Evolutionary conservation across 2,329 filamentous ascomycete species (phyloP), one percentile per base, ranked within the genome.

Genomic region (Passalora sequoiae): DNA sequence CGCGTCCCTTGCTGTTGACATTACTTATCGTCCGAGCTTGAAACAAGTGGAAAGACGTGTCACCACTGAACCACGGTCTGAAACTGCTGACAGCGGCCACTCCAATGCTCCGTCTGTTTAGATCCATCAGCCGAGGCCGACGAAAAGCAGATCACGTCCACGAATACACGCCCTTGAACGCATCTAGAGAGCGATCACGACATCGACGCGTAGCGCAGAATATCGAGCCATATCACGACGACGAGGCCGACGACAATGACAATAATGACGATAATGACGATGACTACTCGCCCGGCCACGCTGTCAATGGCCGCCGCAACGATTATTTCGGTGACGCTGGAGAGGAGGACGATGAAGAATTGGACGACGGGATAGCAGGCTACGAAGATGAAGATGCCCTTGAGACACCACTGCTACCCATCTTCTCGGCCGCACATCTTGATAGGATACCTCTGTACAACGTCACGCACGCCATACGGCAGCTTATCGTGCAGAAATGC

Each of bases 371-470:
- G 25, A 63, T 65, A 31, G 63, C 69, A 19, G 64, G 64, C 2
- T 65, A 67, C 13, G 67, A 69, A 16, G 67, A 72, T 39, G 69
- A 65, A 30, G 64, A 66, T 25, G 61, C 66, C 6, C 65, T 72
- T 47, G 68, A 70, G 17, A 69, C 71, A 32, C 76, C 76, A 53
- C 65, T 81, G 19, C 71, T 94, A 49, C 88, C 88, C 36, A 81
- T 94, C 43, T 94, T 94, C 65, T 89, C 86, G 35, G 78, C 84
- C 16, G 77, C 78, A 43, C 83, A 89, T 66, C 75, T 94, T 54
- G 89, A 95, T 69, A 77, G 84, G 7, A 75, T 96, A 5, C 89
- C 91, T 15, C 81, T 95, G 45, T 96, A 96, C 71, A 85, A 82
- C 65, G 81, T 94, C 54, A 94, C 89, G 20, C 91, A 96, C 66